Base-by-base conservation (phyloP, 345 rosid genomes). In the Melaleuca quinquenervia region DNA sequence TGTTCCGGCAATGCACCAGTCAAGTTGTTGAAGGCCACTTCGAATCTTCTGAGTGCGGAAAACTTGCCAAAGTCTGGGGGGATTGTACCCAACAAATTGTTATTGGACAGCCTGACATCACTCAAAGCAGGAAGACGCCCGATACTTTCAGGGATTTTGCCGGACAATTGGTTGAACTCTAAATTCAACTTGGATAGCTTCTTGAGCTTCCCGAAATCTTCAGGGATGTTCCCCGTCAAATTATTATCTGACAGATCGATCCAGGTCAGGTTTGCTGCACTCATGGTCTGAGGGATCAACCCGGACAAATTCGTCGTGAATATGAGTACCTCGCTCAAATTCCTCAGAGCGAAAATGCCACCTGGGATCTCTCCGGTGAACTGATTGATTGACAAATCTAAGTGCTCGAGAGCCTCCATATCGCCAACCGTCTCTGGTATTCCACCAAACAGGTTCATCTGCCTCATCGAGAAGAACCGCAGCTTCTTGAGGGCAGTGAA, bases 31-130 rank as follows among this genome's bases (percentile, higher is more conserved):
- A 84, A 70, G 3, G 87, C n/a, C 36, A 93, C 94, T 76, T 94
- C 87, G 44, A 94, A 90, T 8, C 0, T 51, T 85, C 50, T 60
- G 3, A 94, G 94, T 22, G 11, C 52, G 2, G 96, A 92, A 82
- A 85, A 87, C 26, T 86, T 88, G 48, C 97, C 97, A 0, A 94
- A 86, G 60, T 90, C 94, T 1, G 88, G 89, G 45, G 97, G 96
- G 44, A 94, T 78, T 9, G 82, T n/a, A 45, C 95, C 95, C 1
- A 91, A 89, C 24, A 94, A n/a, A 26, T 87, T 89, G 91, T 93
- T 94, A 88, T 8, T 44, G 24, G 89, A 94, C 90, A 92, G 76
- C 58, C 87, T 75, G 45, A 94, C 20, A 45, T 85, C 90, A 13
- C 18, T 84, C 84, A 94, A 83, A 10, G 89, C 76, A 6, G 94